Percentiles rank a stretch among this genome's conserved stretches.
phyloP scores from a whole-genome alignment of 2,329 filamentous ascomycete species.

The Hymenoscyphus linearis region DNA sequence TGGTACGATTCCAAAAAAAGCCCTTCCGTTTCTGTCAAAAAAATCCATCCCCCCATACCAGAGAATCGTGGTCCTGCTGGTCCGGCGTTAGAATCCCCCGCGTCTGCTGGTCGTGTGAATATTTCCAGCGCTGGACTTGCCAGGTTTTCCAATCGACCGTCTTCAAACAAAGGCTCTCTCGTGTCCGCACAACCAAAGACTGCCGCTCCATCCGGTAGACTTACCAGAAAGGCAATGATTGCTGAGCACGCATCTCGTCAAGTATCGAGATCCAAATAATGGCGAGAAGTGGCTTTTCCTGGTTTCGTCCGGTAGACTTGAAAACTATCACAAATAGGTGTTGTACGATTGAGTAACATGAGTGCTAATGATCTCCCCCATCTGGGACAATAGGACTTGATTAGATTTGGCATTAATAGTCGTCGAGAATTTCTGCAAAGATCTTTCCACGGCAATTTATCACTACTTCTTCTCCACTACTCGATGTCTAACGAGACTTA shows the following conservation, averaged over 20 bases:
- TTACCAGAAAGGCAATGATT: conserved; percentile 24
- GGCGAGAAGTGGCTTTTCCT: conserved; percentile 17
- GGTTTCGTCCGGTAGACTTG: neutral
- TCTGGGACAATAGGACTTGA: conserved; percentile 28
- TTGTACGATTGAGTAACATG: conserved; percentile 10
- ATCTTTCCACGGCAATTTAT: neutral
- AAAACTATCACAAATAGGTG: neutral
- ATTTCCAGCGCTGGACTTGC: conserved; percentile 7
- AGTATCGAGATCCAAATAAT: conserved; percentile 2
- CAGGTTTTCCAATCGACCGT: neutral
- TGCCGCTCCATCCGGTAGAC: conserved; percentile 14
- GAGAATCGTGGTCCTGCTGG: neutral
- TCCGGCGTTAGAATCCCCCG: conserved; percentile 1
- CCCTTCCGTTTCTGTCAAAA: conserved; percentile 17
- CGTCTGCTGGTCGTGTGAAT: neutral
- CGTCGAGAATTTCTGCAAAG: neutral
- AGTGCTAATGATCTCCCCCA: conserved; percentile 25
- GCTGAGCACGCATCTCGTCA: conserved; percentile 21
- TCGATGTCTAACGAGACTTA: conserved; percentile 1
- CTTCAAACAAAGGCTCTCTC: conserved; percentile 1
- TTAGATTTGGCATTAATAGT: conserved; percentile 12
- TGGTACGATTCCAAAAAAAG: conserved; percentile 60
- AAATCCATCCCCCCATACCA: neutral
- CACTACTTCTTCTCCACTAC: neutral
- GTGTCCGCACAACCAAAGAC: conserved; percentile 8